Conservation (phyloP, 1,284 basidiomycete species). For the Austroboletus novae-zelandiae region DNA sequence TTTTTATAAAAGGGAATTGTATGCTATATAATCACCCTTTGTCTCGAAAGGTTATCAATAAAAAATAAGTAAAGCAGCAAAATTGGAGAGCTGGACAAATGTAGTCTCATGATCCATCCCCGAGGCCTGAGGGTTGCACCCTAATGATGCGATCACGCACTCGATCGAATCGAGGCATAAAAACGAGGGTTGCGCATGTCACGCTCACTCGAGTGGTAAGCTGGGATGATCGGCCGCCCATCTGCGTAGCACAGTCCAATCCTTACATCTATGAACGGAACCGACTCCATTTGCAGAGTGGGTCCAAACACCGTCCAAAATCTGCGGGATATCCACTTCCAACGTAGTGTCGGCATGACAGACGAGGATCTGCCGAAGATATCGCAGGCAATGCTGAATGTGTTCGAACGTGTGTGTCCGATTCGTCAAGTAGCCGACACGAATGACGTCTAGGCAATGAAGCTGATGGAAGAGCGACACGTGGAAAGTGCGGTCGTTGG, state of each 20-base stretch:
- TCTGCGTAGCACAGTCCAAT: slow-evolving; percentile 35
- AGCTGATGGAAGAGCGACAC: slow-evolving; percentile 37
- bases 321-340: slow-evolving; percentile 33
- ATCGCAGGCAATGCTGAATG: slow-evolving; percentile 40
- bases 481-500: slow-evolving; percentile 32
- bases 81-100: no score
- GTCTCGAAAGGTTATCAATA: no score
- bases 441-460: slow-evolving; percentile 36
- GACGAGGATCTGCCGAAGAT: slow-evolving; percentile 38
- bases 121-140: background rate
- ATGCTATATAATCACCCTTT: no score
- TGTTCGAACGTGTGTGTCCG: slow-evolving; percentile 33
- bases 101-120: no score
- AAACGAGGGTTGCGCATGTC: background rate
- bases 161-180: background rate
- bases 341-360: slow-evolving; percentile 41
- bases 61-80: no score
- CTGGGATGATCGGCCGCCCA: slow-evolving; percentile 34
- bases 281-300: slow-evolving; percentile 31
- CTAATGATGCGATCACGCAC: background rate
- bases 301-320: slow-evolving; percentile 23
- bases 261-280: slow-evolving; percentile 34
- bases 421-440: slow-evolving; percentile 29
- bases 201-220: slow-evolving; percentile 17
- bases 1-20: no score